Conservation (phyloP, 345 rosid genomes). For the Cardiospermum halicacabum region DNA sequence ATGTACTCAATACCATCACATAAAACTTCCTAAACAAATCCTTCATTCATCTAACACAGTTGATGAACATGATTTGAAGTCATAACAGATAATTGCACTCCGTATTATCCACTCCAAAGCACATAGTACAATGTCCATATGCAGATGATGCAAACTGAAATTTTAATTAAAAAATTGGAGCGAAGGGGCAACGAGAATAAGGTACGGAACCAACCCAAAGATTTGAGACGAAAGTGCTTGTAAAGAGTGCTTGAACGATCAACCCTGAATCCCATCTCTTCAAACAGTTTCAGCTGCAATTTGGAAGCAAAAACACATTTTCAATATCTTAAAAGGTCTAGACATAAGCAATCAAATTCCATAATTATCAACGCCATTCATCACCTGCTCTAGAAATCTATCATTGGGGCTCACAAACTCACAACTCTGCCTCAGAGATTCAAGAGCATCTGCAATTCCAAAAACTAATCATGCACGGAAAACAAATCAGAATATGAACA, state of each 20-base stretch:
- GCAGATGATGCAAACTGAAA: not conserved
- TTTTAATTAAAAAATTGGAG: not conserved
- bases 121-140: not conserved
- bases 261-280: conserved; percentile 65
- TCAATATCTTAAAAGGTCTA: conserved; percentile 1
- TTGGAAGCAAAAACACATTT: not conserved
- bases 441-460: conserved; percentile 48
- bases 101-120: no score
- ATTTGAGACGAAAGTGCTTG: conserved; percentile 73
- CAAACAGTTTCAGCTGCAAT: conserved; percentile 72
- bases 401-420: conserved; percentile 80
- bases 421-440: conserved; percentile 55
- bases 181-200: not conserved
- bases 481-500: conserved; percentile 6
- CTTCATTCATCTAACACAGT: no score
- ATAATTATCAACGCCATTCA: conserved; percentile 16
- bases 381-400: conserved; percentile 84
- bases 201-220: conserved; percentile 39
- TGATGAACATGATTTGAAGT: no score
- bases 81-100: no score
- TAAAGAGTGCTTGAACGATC: conserved; percentile 53
- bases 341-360: no score
- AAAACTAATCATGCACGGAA: no score
- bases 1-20: no score
- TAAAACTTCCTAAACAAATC: no score